phyloP scores from a whole-genome alignment of 1,284 basidiomycete species.

The Marasmius sp. region DNA sequence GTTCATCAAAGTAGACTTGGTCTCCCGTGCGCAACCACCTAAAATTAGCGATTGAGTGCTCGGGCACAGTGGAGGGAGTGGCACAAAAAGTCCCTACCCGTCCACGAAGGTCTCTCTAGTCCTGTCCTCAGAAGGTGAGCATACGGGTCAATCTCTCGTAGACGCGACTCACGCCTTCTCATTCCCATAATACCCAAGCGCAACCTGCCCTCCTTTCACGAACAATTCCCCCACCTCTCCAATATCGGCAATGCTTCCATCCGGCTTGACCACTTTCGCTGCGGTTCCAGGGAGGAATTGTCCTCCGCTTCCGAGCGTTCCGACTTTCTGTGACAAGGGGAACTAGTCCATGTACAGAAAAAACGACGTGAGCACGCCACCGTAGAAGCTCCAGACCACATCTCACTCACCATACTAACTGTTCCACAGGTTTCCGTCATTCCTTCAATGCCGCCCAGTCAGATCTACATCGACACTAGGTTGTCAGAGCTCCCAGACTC shows the following conservation, averaged over 20 bases:
- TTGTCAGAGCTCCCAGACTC: slow-evolving; percentile 18
- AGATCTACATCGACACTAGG: neutral
- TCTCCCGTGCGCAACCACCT: slow-evolving; percentile 13
- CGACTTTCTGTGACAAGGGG: slow-evolving; percentile 17
- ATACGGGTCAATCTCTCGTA: neutral
- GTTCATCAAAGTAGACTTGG: slow-evolving; percentile 10
- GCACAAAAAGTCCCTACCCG: slow-evolving; percentile 4
- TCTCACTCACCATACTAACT: slow-evolving; percentile 14
- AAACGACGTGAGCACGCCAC: neutral
- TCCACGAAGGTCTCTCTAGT: slow-evolving; percentile 10
- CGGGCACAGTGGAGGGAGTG: neutral
- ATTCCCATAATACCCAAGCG: slow-evolving; percentile 15
- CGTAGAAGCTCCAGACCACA: neutral
- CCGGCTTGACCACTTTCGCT: slow-evolving; percentile 18
- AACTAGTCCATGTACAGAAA: slow-evolving; percentile 7
- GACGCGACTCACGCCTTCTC: slow-evolving; percentile 11
- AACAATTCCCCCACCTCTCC: slow-evolving; percentile 16
- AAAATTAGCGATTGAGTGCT: neutral
- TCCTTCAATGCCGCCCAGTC: slow-evolving; percentile 9
- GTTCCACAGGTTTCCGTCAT: slow-evolving; percentile 24
- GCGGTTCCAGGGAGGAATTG: slow-evolving; percentile 19
- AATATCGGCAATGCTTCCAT: slow-evolving; percentile 16
- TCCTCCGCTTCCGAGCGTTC: slow-evolving; percentile 20
- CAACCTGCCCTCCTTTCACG: slow-evolving; percentile 16
- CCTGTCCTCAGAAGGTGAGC: neutral